These are phyloP conservation scores for Sporothrix mexicana DNA, from an alignment of 2,329 filamentous ascomycete genomes.

Conservation along the genomic window DNA sequence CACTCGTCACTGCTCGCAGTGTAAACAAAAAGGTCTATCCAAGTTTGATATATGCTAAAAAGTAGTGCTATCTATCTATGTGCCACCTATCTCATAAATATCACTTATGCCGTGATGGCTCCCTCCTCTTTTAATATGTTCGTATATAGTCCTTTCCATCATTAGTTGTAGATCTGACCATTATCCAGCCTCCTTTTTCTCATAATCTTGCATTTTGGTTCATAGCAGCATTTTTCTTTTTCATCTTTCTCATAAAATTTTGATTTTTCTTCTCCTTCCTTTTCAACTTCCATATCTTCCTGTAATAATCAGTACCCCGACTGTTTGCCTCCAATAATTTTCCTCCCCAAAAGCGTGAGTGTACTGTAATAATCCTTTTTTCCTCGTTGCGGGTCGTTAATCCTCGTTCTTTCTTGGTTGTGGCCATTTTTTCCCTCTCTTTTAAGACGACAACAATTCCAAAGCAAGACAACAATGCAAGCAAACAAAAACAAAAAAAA, in stretches of 20 bases:
- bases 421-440: background rate
- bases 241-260: conserved; percentile 1
- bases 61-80: conserved; percentile 8
- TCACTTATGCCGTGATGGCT: conserved; percentile 7
- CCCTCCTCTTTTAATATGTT: background rate
- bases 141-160: background rate
- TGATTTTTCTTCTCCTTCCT: background rate
- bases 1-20: too few species aligned
- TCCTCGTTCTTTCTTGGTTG: background rate
- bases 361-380: conserved; percentile 1
- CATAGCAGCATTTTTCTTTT: background rate
- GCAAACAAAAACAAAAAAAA: background rate
- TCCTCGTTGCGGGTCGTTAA: conserved; percentile 24
- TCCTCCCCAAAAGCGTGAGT: background rate
- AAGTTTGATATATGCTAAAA: background rate
- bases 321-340: background rate
- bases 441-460: background rate
- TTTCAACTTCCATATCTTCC: background rate
- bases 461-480: conserved; percentile 15
- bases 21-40: background rate
- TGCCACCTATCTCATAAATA: background rate
- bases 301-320: conserved; percentile 13
- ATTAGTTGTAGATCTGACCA: background rate
- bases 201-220: background rate
- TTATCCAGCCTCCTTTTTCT: conserved; percentile 13